Conservation (phyloP, 495 filamentous ascomycete genomes). For the Penicillium mononematosum region DNA sequence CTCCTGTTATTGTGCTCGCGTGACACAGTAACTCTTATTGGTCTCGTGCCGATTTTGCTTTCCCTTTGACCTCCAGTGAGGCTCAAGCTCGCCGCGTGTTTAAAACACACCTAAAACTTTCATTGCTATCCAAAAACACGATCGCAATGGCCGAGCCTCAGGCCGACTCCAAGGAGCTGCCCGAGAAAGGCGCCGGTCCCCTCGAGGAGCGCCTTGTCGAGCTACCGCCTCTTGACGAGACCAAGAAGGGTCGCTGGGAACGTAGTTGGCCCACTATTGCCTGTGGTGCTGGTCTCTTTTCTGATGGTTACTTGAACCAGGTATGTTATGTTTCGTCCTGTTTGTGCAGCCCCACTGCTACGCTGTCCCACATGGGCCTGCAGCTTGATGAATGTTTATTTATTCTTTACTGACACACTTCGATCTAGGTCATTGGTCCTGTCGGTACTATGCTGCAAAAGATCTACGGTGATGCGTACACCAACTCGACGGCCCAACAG, state of each 20-base stretch:
- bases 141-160: slow-evolving; percentile 10
- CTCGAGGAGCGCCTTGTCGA: slow-evolving; percentile 21
- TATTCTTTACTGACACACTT: slow-evolving; percentile 9
- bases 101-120: neutral
- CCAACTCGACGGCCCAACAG: slow-evolving; percentile 59
- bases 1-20: slow-evolving; percentile 6
- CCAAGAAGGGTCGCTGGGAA: slow-evolving; percentile 54
- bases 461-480: slow-evolving; percentile 66
- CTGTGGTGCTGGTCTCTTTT: slow-evolving; percentile 86
- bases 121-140: slow-evolving; percentile 1
- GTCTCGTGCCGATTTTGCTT: neutral
- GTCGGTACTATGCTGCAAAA: slow-evolving; percentile 67
- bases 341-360: neutral
- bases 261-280: slow-evolving; percentile 68
- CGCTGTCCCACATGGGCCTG: slow-evolving; percentile 6
- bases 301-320: slow-evolving; percentile 87
- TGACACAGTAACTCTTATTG: slow-evolving; percentile 10
- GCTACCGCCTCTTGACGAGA: slow-evolving; percentile 37
- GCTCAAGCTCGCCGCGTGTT: neutral
- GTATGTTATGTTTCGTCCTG: slow-evolving; percentile 35
- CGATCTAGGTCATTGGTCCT: slow-evolving; percentile 70
- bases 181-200: slow-evolving; percentile 19
- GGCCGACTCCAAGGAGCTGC: slow-evolving; percentile 11
- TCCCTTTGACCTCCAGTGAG: neutral
- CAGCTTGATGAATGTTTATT: neutral